These are phyloP conservation scores for Juncus effusus DNA, from an alignment of 176 grass and related monocot species.

Conservation along the genomic window DNA sequence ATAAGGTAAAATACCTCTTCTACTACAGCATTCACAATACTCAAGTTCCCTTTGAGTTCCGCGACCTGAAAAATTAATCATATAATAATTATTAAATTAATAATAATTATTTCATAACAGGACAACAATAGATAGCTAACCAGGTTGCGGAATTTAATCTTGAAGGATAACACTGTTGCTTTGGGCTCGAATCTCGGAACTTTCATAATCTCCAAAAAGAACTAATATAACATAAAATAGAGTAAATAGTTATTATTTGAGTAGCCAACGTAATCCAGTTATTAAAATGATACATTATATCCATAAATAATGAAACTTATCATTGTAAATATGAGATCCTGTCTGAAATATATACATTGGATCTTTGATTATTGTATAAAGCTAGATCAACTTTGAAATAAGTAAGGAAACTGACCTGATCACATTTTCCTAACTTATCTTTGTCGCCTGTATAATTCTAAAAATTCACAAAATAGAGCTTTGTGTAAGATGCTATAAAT, in stretches of 20 bases:
- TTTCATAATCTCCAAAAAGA: conserved; percentile 97
- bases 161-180: conserved; percentile 82
- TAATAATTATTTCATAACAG: conserved; percentile 2
- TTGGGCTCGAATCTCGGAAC: conserved; percentile 88
- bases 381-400: too few species aligned
- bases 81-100: conserved; percentile 13
- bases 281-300: too few species aligned
- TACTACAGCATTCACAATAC: conserved; percentile 57
- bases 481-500: background rate
- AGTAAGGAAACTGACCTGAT: conserved; percentile 55
- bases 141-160: conserved; percentile 76
- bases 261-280: background rate
- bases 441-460: conserved; percentile 66
- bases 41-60: conserved; percentile 76
- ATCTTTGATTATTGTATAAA: background rate
- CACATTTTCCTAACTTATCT: conserved; percentile 86
- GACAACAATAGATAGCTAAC: conserved; percentile 29
- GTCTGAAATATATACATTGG: background rate
- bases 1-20: conserved; percentile 56
- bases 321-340: background rate
- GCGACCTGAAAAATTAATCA: conserved; percentile 49
- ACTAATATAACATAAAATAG: conserved; percentile 46
- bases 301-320: too few species aligned
- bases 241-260: conserved; percentile 18
- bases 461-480: conserved; percentile 28